These are phyloP conservation scores for Fusarium sp. DNA, from an alignment of 2,329 filamentous ascomycete genomes.

Conservation along the genomic window DNA sequence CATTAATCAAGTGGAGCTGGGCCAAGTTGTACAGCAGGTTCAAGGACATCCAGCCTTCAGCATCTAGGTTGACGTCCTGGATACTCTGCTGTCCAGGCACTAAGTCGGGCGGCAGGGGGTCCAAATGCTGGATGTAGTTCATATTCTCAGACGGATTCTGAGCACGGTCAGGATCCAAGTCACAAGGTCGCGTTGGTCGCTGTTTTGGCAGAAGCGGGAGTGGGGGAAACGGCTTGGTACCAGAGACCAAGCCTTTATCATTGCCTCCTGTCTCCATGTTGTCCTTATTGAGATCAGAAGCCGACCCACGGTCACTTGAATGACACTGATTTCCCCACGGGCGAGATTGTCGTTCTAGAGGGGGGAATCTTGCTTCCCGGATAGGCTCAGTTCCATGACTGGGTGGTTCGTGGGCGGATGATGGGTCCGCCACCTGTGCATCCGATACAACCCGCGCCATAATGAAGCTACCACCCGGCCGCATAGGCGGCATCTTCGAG, in stretches of 20 bases:
- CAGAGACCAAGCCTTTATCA: constrained; percentile 47
- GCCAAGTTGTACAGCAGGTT: constrained; percentile 85
- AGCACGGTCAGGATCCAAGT: constrained; percentile 79
- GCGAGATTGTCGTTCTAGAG: constrained; percentile 45
- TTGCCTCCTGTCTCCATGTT: constrained; percentile 58
- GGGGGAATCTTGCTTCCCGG: constrained; percentile 63
- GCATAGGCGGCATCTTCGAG: constrained; percentile 38
- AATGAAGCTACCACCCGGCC: constrained; percentile 16
- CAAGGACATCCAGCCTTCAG: constrained; percentile 83
- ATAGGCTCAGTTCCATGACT: constrained; percentile 46
- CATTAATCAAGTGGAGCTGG: constrained; percentile 85
- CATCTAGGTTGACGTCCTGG: constrained; percentile 67
- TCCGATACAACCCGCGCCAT: constrained; percentile 41
- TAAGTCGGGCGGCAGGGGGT: constrained; percentile 70
- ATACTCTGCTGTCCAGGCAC: constrained; percentile 54
- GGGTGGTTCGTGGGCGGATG: constrained; percentile 52
- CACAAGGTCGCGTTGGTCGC: constrained; percentile 78
- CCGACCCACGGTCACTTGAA: constrained; percentile 57
- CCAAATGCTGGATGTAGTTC: constrained; percentile 80
- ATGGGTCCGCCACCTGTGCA: constrained; percentile 24
- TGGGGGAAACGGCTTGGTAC: constrained; percentile 56
- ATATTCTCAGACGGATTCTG: constrained; percentile 83
- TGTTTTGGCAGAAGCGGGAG: constrained; percentile 68
- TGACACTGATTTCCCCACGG: constrained; percentile 53
- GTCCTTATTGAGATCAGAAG: constrained; percentile 61